Conservation (phyloP, 1,139 yeast species). For the Barnettozyma hawaiiensis region DNA sequence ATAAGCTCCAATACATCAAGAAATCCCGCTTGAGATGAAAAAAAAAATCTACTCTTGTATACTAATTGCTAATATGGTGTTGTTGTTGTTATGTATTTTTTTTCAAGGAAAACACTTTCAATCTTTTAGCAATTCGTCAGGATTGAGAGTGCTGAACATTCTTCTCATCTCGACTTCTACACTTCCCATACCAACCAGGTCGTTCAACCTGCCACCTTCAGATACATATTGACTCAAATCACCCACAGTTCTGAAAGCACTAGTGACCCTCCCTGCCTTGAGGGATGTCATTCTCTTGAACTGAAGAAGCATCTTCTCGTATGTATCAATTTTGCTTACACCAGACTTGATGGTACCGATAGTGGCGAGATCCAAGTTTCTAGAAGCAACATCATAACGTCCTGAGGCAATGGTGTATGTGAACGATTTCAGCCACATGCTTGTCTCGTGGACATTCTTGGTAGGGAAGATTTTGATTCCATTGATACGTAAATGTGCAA, state of each 20-base stretch:
- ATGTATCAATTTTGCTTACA: conserved; percentile 39
- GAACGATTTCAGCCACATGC: conserved; percentile 50
- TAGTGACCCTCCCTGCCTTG: conserved; percentile 30
- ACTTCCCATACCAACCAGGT: conserved; percentile 34
- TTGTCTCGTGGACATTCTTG: conserved; percentile 41
- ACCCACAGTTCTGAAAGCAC: conserved; percentile 36
- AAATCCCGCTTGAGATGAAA: conserved; percentile 19
- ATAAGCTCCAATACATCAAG: conserved; percentile 34
- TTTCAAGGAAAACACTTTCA: conserved; percentile 13
- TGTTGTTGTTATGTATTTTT: too few species aligned
- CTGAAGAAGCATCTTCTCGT: conserved; percentile 45
- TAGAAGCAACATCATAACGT: conserved; percentile 48
- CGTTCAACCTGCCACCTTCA: conserved; percentile 29
- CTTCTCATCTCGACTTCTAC: conserved; percentile 42
- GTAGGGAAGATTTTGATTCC: conserved; percentile 45
- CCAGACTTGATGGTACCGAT: conserved; percentile 54
- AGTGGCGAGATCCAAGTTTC: conserved; percentile 50
- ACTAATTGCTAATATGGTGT: background rate
- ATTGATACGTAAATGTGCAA: conserved; percentile 38
- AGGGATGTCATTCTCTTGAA: conserved; percentile 50
- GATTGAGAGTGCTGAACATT: conserved; percentile 46
- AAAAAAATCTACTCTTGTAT: background rate
- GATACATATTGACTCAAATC: conserved; percentile 33
- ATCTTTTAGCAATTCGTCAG: conserved; percentile 35
- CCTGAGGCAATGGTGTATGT: conserved; percentile 50